Base-by-base conservation (phyloP, 176 grass and related monocot species). In the Musa troglodytarum region DNA sequence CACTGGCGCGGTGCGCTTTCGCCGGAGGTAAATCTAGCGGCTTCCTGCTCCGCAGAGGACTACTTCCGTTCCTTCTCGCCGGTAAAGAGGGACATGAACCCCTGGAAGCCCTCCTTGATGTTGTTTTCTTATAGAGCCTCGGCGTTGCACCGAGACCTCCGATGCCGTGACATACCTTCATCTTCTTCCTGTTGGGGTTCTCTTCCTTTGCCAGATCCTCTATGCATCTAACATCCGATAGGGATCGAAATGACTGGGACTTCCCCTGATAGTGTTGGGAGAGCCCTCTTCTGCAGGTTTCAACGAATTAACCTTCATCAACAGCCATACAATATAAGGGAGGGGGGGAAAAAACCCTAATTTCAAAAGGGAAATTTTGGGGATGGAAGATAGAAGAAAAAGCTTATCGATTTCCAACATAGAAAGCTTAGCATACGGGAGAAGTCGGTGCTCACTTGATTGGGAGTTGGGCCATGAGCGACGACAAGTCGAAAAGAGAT, bases 181-280 rank as follows among this genome's bases (percentile, higher is more conserved):
- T 61, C 57, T 19, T 61, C 23, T 68, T 68, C n/a, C 11, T 72
- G 70, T 21, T 52, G 17, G 70, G 51, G 10, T 53, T 72, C 51
- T 72, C 70, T 2, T 10, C 43, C 70, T 72, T 72, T 6, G 51
- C 70, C 24, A 72, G 70, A 72, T 72, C 51, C 53, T 72, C 70
- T 14, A 72, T 12, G 70, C 70, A 53, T 53, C 49, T 72, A 11
- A 72, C 70, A 72, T 72, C 19, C 0, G 70, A 72, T 53, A 72
- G 24, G 10, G 49, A 72, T 54, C 50, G 9, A 19, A 72, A 72
- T 10, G 70, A 72, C 49, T 72, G 70, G 8, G 70, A 72, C 21
- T 72, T 72, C 11, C 70, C 70, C 20, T 72, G n/a, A 8, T 23
- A 72, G 20, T 72, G 13, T 20, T 15, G 54, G 49, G 70, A 72